Percentiles rank a stretch among this genome's conserved stretches.
These are phyloP conservation scores for Mycena vitilis DNA, from an alignment of 768 basidiomycete species.

Conservation along the genomic window DNA sequence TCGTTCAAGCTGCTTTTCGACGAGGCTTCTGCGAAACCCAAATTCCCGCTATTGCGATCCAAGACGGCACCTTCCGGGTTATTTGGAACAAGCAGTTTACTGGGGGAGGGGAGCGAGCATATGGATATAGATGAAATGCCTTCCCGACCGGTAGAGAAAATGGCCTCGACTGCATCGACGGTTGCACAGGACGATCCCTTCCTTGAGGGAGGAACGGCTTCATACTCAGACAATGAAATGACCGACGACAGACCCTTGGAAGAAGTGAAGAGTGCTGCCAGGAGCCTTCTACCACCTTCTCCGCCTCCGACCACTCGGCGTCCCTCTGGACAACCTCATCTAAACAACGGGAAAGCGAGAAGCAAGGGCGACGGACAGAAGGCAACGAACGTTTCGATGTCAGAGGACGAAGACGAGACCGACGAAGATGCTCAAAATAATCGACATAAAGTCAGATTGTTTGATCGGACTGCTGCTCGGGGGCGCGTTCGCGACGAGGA, in stretches of 20 bases:
- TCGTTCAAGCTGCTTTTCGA: slow-evolving; percentile 79
- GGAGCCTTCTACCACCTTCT: slow-evolving; percentile 71
- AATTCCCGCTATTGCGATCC: slow-evolving; percentile 24
- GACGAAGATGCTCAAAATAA: slow-evolving; percentile 42
- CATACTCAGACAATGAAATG: slow-evolving; percentile 16
- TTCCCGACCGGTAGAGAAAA: too few species aligned
- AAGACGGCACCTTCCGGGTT: slow-evolving; percentile 30
- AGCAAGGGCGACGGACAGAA: slow-evolving; percentile 45
- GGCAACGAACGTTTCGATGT: slow-evolving; percentile 58
- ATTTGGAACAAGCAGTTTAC: slow-evolving; percentile 17
- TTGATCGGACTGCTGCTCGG: slow-evolving; percentile 22
- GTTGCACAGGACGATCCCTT: slow-evolving; percentile 20
- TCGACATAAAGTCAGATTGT: slow-evolving; percentile 21
- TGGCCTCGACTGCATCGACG: background rate
- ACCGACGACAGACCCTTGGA: slow-evolving; percentile 35
- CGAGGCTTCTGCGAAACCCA: slow-evolving; percentile 42
- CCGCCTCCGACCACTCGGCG: slow-evolving; percentile 62
- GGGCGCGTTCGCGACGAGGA: slow-evolving; percentile 10
- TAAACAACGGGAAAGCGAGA: slow-evolving; percentile 48
- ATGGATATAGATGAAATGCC: slow-evolving; percentile 33
- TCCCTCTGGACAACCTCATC: slow-evolving; percentile 34
- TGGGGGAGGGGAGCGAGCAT: slow-evolving; percentile 6
- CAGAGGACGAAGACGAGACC: slow-evolving; percentile 42
- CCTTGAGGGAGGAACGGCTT: background rate
- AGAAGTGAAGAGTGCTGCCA: slow-evolving; percentile 32